Evolutionary conservation across 225 moss, liverwort and hornwort species (phyloP).

Genomic region (Asterella californica): DNA sequence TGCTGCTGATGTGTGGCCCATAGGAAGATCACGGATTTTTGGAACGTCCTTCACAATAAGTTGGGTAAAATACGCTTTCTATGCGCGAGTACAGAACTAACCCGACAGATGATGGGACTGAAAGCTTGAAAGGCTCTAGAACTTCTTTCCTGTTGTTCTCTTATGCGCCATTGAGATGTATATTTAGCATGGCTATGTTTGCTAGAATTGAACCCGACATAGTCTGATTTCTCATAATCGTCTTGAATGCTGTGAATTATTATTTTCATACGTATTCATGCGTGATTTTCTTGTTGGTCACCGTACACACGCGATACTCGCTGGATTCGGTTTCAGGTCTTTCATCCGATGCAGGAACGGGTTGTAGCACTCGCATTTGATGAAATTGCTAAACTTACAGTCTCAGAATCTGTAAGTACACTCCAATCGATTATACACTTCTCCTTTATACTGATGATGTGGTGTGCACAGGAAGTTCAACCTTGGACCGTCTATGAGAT

Average conservation of each 20-base stretch:
- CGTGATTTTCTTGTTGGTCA: background rate
- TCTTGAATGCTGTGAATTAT: background rate
- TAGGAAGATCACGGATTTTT: background rate
- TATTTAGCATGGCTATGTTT: background rate
- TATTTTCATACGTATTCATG: background rate
- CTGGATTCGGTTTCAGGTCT: constrained; percentile 4
- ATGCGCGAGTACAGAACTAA: background rate
- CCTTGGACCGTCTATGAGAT: background rate
- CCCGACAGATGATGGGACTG: background rate
- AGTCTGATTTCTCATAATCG: too few relatives aligned
- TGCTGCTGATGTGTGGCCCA: background rate
- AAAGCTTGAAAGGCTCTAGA: background rate
- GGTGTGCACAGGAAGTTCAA: background rate
- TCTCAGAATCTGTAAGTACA: constrained; percentile 24
- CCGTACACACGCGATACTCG: background rate
- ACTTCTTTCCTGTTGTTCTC: background rate
- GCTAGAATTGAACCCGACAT: background rate
- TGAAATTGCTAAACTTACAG: constrained; percentile 19
- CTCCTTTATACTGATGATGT: background rate
- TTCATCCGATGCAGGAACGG: constrained; percentile 27
- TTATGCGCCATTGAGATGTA: background rate
- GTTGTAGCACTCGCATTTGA: constrained; percentile 21
- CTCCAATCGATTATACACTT: background rate
- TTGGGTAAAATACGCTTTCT: background rate
- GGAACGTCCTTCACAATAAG: background rate